phyloP scores from a whole-genome alignment of 192 early-diverging fungal species.

The Entomortierella parvispora region DNA sequence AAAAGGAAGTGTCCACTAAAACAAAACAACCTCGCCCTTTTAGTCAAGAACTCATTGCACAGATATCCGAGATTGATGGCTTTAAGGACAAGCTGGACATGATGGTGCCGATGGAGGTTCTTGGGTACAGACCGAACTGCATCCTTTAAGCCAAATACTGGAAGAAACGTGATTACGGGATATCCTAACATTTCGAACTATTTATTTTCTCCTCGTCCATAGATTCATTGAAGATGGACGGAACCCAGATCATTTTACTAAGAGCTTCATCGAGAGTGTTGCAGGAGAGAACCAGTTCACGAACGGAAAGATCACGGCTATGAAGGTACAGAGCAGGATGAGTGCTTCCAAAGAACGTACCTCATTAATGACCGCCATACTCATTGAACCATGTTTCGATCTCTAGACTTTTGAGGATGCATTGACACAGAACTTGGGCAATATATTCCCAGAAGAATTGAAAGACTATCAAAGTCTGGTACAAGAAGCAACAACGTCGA shows the following conservation, averaged over 20 bases:
- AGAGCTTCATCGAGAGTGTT: slow-evolving; percentile 59
- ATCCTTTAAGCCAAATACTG: too few species aligned
- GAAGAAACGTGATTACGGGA: too few species aligned
- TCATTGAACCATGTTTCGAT: too few species aligned
- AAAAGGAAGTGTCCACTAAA: neutral
- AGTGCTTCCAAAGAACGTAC: neutral
- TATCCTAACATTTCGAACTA: neutral
- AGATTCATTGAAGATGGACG: slow-evolving; percentile 62
- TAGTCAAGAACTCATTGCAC: slow-evolving; percentile 46
- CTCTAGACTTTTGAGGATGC: slow-evolving; percentile 46
- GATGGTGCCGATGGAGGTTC: slow-evolving; percentile 62
- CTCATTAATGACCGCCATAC: too few species aligned
- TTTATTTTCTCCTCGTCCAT: neutral
- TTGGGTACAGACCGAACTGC: slow-evolving; percentile 48
- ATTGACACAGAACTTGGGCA: slow-evolving; percentile 33
- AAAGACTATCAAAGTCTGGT: slow-evolving; percentile 20
- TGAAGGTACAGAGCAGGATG: slow-evolving; percentile 41
- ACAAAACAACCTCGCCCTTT: neutral
- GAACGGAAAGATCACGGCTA: slow-evolving; percentile 62
- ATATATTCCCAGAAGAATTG: slow-evolving; percentile 40
- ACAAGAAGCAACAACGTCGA: neutral
- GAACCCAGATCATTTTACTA: slow-evolving; percentile 65
- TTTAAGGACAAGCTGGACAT: slow-evolving; percentile 59
- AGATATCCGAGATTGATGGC: slow-evolving; percentile 31
- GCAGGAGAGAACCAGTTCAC: slow-evolving; percentile 66